Base-by-base conservation (phyloP, 2,329 filamentous ascomycete genomes). In the Aureobasidium mangrovei region DNA sequence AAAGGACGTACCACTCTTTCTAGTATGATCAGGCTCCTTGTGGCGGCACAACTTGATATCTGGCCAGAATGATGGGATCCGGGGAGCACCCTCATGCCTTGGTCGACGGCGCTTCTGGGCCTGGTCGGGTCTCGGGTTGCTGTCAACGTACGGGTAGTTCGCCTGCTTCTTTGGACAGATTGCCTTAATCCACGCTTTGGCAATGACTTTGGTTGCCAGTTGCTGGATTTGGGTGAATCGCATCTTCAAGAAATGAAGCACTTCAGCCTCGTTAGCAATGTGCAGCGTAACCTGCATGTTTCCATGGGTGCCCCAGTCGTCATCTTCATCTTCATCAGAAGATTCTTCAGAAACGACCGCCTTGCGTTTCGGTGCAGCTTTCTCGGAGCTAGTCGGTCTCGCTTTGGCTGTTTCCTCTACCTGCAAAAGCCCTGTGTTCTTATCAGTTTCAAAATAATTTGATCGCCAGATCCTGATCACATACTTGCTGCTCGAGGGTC, bases 101-200 rank as follows among this genome's bases (percentile, higher is more conserved):
- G 44, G 43, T 35, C 43, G 27, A 26, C 53, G 53, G 8, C 53
- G 43, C 9, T 46, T 46, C 28, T 54, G 52, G 12, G n/a, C 38
- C 7, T 53, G 49, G n/a, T 51, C 46, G 26, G 35, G 24, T 32
- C 77, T 79, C n/a, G 76, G 75, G 1, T 82, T 85, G 27, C 41
- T 56, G 28, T 52, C 41, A 4, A 57, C 42, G 63, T 90, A 90
- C 0, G 86, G 85, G 61, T 86, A 82, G 18, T 80, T 84, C 0
- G 83, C 84, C 67, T 88, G 85, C 67, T 90, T 90, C 69, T 86
- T 88, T 0, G 86, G 86, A 61, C 86, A 84, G 2, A 89, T 80
- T 1, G 81, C 76, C 63, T 88, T 88, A 56, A 90, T 82, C 80
- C 85, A 89, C 8, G 80, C 83, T 65, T 89, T 90, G 33, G 82